A percentile compares a stretch with the other conserved stretches of the same genome.
These are phyloP conservation scores for Trichosporon sp. DNA, from an alignment of 1,284 basidiomycete genomes.

Conservation along the genomic window DNA sequence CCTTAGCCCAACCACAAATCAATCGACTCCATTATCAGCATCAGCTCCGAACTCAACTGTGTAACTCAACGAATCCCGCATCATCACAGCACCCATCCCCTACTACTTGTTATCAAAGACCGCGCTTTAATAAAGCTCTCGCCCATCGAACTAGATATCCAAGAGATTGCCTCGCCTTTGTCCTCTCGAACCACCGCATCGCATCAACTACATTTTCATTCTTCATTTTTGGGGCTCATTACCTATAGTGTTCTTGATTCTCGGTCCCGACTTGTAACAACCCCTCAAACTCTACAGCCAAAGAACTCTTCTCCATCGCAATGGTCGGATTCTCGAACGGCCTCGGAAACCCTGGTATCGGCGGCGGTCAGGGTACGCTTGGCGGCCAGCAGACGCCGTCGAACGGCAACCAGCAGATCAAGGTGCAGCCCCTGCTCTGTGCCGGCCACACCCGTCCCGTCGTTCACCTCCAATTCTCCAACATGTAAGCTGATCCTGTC, in stretches of 20 bases:
- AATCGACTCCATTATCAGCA: background rate
- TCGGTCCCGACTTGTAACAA: conserved; percentile 4
- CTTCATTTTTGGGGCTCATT: conserved; percentile 2
- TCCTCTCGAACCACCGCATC: background rate
- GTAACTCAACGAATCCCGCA: conserved; percentile 1
- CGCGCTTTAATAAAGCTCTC: background rate
- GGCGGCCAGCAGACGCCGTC: conserved; percentile 8
- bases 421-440: conserved; percentile 53
- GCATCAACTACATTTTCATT: background rate
- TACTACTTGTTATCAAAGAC: conserved; percentile 1
- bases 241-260: background rate
- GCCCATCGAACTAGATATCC: background rate
- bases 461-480: conserved; percentile 87
- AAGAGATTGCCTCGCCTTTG: background rate
- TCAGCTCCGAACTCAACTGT: conserved; percentile 3
- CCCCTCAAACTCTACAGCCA: background rate
- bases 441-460: conserved; percentile 67
- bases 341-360: conserved; percentile 11
- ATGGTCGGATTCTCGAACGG: conserved; percentile 29
- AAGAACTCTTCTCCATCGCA: background rate
- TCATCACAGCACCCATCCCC: background rate
- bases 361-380: conserved; percentile 9
- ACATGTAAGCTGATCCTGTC: conserved; percentile 52
- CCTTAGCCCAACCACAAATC: background rate
- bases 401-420: conserved; percentile 28